These are phyloP conservation scores for Przewalskia tangutica DNA, from an alignment of 257 asterid species.

Conservation along the genomic window DNA sequence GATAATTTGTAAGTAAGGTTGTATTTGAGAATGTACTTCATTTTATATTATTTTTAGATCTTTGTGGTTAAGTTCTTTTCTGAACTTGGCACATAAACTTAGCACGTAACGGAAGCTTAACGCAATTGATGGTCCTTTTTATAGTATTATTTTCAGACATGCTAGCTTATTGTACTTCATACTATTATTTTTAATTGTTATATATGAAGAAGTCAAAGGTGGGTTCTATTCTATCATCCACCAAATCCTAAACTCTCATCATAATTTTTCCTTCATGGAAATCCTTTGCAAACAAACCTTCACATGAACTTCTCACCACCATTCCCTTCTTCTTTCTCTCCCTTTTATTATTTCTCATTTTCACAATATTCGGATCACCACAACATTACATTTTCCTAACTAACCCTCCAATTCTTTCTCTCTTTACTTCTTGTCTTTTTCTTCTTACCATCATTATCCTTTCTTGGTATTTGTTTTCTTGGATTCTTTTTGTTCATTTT, in stretches of 20 bases:
- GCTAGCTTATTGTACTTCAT: background rate
- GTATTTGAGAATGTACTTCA: no score
- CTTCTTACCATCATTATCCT: background rate
- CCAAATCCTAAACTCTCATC: background rate
- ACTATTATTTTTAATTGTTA: background rate
- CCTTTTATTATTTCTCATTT: background rate
- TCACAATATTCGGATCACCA: constrained; percentile 30
- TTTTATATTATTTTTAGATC: no score
- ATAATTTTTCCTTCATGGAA: background rate
- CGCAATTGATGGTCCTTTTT: no score
- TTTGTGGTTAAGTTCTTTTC: no score
- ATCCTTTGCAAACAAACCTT: background rate
- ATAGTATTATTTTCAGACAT: no score
- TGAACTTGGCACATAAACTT: no score
- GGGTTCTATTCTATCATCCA: background rate
- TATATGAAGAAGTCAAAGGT: background rate
- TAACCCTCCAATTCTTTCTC: background rate
- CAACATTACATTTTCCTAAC: constrained; percentile 13
- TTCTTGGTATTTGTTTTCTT: background rate
- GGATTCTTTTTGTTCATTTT: background rate
- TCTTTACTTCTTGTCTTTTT: background rate
- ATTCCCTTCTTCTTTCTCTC: background rate
- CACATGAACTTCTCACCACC: background rate
- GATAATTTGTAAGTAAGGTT: no score
- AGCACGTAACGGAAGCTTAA: no score